Conservation (phyloP, 2,329 filamentous ascomycete species). For the Chrysoporthe austroafricana region DNA sequence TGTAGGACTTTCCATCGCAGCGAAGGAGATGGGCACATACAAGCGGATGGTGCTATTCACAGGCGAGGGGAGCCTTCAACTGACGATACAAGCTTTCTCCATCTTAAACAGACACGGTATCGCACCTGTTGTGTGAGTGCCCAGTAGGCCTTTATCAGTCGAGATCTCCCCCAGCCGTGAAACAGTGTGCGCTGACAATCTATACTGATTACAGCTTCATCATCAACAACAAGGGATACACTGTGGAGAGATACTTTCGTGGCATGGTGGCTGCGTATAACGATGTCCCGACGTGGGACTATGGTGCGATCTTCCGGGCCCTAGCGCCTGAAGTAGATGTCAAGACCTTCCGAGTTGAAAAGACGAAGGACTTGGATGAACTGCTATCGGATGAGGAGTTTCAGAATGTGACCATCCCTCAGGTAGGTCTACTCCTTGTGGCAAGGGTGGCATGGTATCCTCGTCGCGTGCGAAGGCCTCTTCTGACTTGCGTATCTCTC, state of each 20-base stretch:
- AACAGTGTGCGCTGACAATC: background rate
- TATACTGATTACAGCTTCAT: background rate
- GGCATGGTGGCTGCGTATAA: constrained; percentile 29
- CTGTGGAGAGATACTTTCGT: constrained; percentile 30
- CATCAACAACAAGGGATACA: constrained; percentile 32
- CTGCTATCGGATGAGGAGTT: background rate
- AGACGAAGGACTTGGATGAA: background rate
- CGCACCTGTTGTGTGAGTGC: constrained; percentile 27
- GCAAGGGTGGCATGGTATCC: background rate
- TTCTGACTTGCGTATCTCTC: background rate
- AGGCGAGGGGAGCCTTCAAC: constrained; percentile 34
- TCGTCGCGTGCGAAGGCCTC: background rate
- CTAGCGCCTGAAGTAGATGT: background rate
- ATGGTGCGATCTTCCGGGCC: constrained; percentile 11
- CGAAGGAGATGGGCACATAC: constrained; percentile 29
- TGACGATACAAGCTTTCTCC: constrained; percentile 30
- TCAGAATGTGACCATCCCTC: background rate
- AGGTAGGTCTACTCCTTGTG: background rate
- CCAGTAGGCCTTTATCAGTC: background rate
- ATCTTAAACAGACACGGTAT: constrained; percentile 28
- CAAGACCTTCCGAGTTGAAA: background rate
- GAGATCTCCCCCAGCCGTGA: background rate
- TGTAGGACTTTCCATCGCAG: constrained; percentile 31
- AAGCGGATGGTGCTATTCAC: constrained; percentile 32
- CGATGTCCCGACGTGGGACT: constrained; percentile 30